Conservation (phyloP, 2,329 filamentous ascomycete genomes). For the Trichoderma simmonsii region DNA sequence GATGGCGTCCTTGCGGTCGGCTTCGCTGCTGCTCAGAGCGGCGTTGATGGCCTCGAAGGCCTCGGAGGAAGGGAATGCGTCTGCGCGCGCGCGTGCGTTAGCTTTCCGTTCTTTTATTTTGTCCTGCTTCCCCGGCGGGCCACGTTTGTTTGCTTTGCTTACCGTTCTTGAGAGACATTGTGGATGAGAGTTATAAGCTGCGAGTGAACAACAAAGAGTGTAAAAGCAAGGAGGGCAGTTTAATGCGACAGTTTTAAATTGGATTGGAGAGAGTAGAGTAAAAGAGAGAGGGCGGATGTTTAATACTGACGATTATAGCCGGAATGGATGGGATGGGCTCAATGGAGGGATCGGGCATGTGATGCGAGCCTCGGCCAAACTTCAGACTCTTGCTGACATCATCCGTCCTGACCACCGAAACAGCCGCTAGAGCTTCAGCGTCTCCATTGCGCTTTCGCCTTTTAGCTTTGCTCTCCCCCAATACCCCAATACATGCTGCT, state of each 20-base stretch:
- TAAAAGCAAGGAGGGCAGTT: neutral
- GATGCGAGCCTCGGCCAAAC: constrained; percentile 32
- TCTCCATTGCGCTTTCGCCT: neutral
- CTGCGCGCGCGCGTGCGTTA: constrained; percentile 38
- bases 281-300: neutral
- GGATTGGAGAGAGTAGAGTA: neutral
- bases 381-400: constrained; percentile 21
- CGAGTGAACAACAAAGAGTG: neutral
- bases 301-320: constrained; percentile 10
- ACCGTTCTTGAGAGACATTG: constrained; percentile 74
- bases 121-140: too few species aligned
- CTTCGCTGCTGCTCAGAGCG: constrained; percentile 63
- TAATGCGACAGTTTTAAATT: neutral
- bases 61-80: constrained; percentile 81
- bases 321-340: constrained; percentile 11
- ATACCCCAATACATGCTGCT: neutral
- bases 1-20: constrained; percentile 81
- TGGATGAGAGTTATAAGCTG: constrained; percentile 28
- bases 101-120: neutral
- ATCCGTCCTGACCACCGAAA: neutral
- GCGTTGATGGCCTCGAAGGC: constrained; percentile 87
- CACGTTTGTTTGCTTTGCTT: constrained; percentile 29
- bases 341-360: constrained; percentile 26
- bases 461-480: neutral
- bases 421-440: neutral